Base-by-base conservation (phyloP, 768 basidiomycete species). In the Mycena leptocephala region DNA sequence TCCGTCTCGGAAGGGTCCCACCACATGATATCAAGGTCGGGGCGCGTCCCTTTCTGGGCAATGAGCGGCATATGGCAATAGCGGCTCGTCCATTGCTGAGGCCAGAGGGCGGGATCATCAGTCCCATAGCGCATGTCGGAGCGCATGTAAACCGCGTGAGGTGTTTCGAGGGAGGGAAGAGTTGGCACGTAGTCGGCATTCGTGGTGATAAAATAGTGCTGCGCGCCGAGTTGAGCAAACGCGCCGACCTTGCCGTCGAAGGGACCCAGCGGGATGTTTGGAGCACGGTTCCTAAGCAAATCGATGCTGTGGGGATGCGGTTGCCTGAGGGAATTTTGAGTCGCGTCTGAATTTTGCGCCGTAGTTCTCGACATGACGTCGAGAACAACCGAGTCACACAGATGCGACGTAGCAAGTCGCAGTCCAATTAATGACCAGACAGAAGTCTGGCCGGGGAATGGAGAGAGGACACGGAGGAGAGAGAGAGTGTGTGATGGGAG, bases 41-140 rank as follows among this genome's bases (percentile, higher is more conserved):
- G 28, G 39, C 46, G 32, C 6, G 22, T 32, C 6, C 30, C 56
- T 5, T 20, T n/a, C 32, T 43, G 32, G 7, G 69, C n/a, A 28
- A 70, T 70, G 1, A 24, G 22, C 18, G 58, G 18, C 20, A 70
- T 8, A 46, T 70, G 59, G 41, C 30, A 62, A 43, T 46, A 70
- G 16, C n/a, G 14, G 7, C 18, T 0, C 11, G 56, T 61, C 13
- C 28, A 61, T 14, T 70, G 41, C 58, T 61, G 69, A 7, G 68
- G 68, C 68, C 68, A 70, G 26, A 58, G 68, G 14, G 41, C 59
- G 35, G 53, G 56, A 33, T 70, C 69, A 33, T 70, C 55, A 14
- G 58, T 37, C 5, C 69, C 59, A 26, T 46, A 70, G 22, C 59
- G 69, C 37, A 59, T 46, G 32, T 70, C 58, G 0, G 39, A n/a